Evolutionary conservation across 1,284 basidiomycete species (phyloP).

Genomic region (Sparassis latifolia): DNA sequence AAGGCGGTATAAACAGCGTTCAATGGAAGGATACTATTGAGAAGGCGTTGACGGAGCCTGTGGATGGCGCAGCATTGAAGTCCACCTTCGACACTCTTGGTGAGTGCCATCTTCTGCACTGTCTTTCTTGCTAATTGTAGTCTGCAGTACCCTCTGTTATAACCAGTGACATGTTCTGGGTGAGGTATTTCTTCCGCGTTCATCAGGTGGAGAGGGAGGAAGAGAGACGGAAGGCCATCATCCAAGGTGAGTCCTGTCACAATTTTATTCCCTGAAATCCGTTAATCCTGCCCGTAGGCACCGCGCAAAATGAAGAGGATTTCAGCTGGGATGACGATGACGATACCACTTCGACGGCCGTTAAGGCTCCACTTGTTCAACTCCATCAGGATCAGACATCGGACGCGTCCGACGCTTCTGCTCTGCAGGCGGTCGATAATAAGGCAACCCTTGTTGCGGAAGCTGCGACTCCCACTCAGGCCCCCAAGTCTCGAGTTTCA

Average conservation of each 20-base stretch:
- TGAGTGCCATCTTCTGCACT: slow-evolving; percentile 29
- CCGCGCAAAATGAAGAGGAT: slow-evolving; percentile 61
- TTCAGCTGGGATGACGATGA: slow-evolving; percentile 82
- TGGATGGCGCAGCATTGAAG: slow-evolving; percentile 53
- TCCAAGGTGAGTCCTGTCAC: slow-evolving; percentile 53
- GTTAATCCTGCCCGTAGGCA: slow-evolving; percentile 29
- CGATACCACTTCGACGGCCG: slow-evolving; percentile 29
- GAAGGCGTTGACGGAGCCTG: slow-evolving; percentile 40
- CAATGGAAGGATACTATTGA: slow-evolving; percentile 50
- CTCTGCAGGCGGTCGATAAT: background rate
- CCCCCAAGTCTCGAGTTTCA: slow-evolving; percentile 24
- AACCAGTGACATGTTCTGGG: slow-evolving; percentile 76
- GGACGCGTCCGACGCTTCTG: background rate
- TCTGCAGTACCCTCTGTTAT: slow-evolving; percentile 65
- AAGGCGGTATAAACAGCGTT: slow-evolving; percentile 50
- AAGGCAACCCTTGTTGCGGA: slow-evolving; percentile 1
- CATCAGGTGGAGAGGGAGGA: slow-evolving; percentile 83
- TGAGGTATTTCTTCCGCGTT: slow-evolving; percentile 86
- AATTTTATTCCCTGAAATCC: slow-evolving; percentile 1
- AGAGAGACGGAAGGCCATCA: slow-evolving; percentile 71
- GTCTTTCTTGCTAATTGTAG: background rate
- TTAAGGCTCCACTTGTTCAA: background rate
- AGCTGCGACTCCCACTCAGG: slow-evolving; percentile 8
- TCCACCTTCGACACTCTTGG: slow-evolving; percentile 56
- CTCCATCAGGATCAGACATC: too few species aligned